These are phyloP conservation scores for Fusarium multiceps DNA, from an alignment of 2,329 filamentous ascomycete species.

Conservation along the genomic window DNA sequence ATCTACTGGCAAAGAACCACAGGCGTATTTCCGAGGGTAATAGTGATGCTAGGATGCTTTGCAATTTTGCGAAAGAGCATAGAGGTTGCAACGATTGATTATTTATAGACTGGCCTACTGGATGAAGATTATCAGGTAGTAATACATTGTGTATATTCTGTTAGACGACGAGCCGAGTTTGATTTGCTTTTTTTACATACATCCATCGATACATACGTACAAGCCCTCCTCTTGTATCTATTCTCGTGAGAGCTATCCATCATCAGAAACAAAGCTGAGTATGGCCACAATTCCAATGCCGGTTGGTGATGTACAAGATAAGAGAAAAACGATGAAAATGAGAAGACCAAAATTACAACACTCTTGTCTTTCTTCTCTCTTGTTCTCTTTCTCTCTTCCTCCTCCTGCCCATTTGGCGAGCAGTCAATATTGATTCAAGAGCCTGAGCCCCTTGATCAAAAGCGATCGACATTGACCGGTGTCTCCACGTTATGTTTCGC, in stretches of 20 bases:
- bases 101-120: background rate
- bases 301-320: conserved; percentile 45
- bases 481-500: conserved; percentile 28
- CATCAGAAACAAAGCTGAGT: conserved; percentile 36
- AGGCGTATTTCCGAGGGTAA: conserved; percentile 4
- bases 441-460: conserved; percentile 21
- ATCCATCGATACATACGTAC: conserved; percentile 41
- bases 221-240: conserved; percentile 35
- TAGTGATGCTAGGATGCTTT: background rate
- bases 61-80: background rate
- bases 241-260: conserved; percentile 32
- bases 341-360: conserved; percentile 40
- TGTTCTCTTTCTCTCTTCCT: conserved; percentile 7
- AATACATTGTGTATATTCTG: conserved; percentile 45
- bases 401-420: conserved; percentile 12
- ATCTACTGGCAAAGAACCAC: conserved; percentile 17
- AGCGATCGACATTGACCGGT: conserved; percentile 33
- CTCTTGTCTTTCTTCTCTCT: conserved; percentile 32
- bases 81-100: background rate
- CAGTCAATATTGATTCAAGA: conserved; percentile 27
- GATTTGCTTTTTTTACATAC: conserved; percentile 37
- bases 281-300: conserved; percentile 43
- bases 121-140: conserved; percentile 18
- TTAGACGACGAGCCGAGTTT: conserved; percentile 45
- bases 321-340: conserved; percentile 25